Conservation (phyloP, 768 basidiomycete species). For the Trametes maxima region DNA sequence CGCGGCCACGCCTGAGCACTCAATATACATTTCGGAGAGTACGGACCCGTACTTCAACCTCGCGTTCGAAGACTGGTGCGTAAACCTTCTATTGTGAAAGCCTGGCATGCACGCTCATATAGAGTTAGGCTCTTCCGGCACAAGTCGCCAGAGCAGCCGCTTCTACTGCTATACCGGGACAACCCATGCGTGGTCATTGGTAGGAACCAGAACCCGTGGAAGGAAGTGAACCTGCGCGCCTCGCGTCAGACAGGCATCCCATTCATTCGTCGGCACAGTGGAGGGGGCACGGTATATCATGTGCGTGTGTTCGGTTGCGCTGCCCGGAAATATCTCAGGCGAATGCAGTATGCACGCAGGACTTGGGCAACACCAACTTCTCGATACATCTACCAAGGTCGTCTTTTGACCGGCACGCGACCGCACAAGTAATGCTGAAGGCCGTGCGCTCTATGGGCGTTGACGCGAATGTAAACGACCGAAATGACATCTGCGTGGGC, state of each 20-base stretch:
- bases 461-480: constrained; percentile 78
- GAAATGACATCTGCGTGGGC: constrained; percentile 90
- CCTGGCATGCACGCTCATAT: constrained; percentile 12
- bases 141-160: constrained; percentile 61
- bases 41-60: constrained; percentile 89
- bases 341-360: constrained; percentile 49
- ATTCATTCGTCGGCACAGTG: constrained; percentile 83
- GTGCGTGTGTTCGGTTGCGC: constrained; percentile 47
- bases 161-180: constrained; percentile 88
- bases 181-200: constrained; percentile 90
- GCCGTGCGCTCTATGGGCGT: constrained; percentile 80
- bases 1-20: constrained; percentile 35
- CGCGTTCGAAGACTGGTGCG: constrained; percentile 87
- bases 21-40: constrained; percentile 75
- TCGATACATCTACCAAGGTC: constrained; percentile 87
- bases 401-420: constrained; percentile 77
- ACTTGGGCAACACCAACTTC: constrained; percentile 96
- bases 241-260: constrained; percentile 59
- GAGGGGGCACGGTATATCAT: constrained; percentile 96
- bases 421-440: constrained; percentile 73
- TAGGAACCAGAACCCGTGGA: constrained; percentile 98
- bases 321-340: neutral
- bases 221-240: constrained; percentile 80
- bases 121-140: constrained; percentile 77
- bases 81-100: constrained; percentile 8